phyloP scores from a whole-genome alignment of 225 moss, liverwort and hornwort genomes.

The Polytrichum commune region DNA sequence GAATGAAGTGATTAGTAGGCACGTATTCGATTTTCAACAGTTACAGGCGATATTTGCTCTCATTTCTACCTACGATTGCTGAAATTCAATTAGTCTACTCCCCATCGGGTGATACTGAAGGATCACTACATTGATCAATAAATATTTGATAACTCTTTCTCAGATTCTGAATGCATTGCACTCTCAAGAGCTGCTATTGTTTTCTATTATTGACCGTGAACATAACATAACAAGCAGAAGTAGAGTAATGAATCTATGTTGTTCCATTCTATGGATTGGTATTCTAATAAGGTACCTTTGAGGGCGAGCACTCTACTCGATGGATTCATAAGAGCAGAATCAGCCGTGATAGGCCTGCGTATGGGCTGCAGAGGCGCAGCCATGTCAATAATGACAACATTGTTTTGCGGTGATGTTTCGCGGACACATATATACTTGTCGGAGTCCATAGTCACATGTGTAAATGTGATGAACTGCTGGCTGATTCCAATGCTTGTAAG shows the following conservation, averaged over 20 bases:
- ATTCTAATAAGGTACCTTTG: slow-evolving; percentile 52
- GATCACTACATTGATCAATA: too few species aligned
- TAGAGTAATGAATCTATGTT: slow-evolving; percentile 4
- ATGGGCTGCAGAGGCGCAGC: slow-evolving; percentile 87
- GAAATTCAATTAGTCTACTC: too few species aligned
- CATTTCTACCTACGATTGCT: too few species aligned
- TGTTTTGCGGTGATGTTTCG: slow-evolving; percentile 93
- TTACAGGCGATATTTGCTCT: too few species aligned
- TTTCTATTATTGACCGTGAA: too few species aligned
- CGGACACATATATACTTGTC: slow-evolving; percentile 99
- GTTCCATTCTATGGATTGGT: not conserved
- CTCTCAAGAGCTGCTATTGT: too few species aligned
- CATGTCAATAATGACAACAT: slow-evolving; percentile 96
- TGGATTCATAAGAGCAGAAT: slow-evolving; percentile 99
- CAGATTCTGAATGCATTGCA: too few species aligned
- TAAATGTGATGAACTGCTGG: slow-evolving; percentile 96
- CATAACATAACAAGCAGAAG: not conserved
- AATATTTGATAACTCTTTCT: too few species aligned
- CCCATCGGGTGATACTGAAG: not conserved
- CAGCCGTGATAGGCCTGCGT: slow-evolving; percentile 94
- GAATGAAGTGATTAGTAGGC: too few species aligned
- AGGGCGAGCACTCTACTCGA: slow-evolving; percentile 84
- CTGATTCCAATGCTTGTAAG: slow-evolving; percentile 97
- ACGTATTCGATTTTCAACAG: too few species aligned
- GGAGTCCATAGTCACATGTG: slow-evolving; percentile 99